Evolutionary conservation across 257 asterid genomes (phyloP).

Genomic region (Misopates orontium): DNA sequence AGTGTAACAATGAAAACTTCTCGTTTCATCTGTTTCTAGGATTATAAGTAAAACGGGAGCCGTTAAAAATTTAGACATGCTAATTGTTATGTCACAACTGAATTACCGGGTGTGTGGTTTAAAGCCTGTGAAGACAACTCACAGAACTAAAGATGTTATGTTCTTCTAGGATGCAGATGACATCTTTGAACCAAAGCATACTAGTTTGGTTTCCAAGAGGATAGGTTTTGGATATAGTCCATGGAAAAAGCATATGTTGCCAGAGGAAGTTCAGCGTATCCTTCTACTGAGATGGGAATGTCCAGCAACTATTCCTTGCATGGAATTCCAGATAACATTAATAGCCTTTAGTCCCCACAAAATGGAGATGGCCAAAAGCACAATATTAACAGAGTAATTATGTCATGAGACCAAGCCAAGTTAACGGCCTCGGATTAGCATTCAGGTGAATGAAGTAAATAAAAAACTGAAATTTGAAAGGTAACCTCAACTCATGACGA

Average conservation of each 20-base stretch:
- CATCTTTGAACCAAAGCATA: neutral
- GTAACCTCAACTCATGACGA: neutral
- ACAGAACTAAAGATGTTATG: neutral
- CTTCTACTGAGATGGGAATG: neutral
- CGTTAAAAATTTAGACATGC: too few relatives aligned
- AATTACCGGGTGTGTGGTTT: too few relatives aligned
- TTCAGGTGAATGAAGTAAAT: neutral
- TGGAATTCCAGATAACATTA: too few relatives aligned
- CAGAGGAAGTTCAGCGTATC: neutral
- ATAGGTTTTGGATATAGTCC: neutral
- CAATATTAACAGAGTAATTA: neutral
- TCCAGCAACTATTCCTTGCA: too few relatives aligned
- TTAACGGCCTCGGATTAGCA: neutral
- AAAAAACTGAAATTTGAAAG: neutral
- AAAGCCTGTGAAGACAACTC: neutral
- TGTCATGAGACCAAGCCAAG: neutral
- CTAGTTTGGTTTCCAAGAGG: neutral
- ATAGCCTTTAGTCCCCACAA: neutral
- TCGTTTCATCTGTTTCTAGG: too few relatives aligned
- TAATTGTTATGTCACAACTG: too few relatives aligned
- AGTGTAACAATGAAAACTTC: too few relatives aligned
- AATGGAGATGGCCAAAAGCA: neutral
- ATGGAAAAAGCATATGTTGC: neutral
- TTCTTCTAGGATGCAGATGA: neutral
- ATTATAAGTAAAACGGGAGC: too few relatives aligned